phyloP scores from a whole-genome alignment of 1,284 basidiomycete species.

The Cutaneotrichosporon cyanovorans region DNA sequence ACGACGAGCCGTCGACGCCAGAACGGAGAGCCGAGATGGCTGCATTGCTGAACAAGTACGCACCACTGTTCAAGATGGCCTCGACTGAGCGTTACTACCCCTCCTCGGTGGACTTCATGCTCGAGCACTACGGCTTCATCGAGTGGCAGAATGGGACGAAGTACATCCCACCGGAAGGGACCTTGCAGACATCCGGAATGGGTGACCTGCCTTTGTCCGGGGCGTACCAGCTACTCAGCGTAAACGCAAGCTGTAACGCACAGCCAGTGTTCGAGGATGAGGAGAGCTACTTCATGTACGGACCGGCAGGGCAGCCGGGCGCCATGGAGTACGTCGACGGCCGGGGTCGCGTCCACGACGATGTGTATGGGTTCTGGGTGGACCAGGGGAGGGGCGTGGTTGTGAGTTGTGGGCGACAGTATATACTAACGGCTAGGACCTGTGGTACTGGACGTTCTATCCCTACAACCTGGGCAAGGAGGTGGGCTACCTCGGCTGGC shows the following conservation, averaged over 20 bases:
- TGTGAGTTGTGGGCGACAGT: conserved; percentile 19
- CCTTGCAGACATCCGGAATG: conserved; percentile 18
- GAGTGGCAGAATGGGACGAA: not conserved
- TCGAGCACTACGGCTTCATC: conserved; percentile 29
- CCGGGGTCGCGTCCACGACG: conserved; percentile 27
- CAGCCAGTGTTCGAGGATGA: conserved; percentile 28
- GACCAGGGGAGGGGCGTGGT: conserved; percentile 33
- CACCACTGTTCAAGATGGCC: conserved; percentile 40
- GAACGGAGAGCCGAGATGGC: conserved; percentile 21
- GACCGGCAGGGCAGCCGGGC: conserved; percentile 27
- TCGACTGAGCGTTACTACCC: conserved; percentile 38
- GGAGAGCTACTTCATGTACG: conserved; percentile 30
- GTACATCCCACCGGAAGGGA: not conserved
- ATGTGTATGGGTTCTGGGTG: conserved; percentile 42
- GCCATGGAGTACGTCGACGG: conserved; percentile 20
- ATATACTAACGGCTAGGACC: conserved; percentile 22
- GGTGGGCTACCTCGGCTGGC: conserved; percentile 32
- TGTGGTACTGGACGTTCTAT: conserved; percentile 45
- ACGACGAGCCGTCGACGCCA: conserved; percentile 6
- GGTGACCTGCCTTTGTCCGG: conserved; percentile 20
- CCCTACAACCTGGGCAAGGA: conserved; percentile 44
- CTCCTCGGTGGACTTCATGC: conserved; percentile 39
- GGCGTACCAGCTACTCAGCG: conserved; percentile 19
- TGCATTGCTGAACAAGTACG: conserved; percentile 30
- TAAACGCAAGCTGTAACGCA: conserved; percentile 30